A percentile compares a stretch with the other conserved stretches of the same genome.
Conservation (phyloP, 140 eudicot genomes). For the Flaveria floridana region DNA sequence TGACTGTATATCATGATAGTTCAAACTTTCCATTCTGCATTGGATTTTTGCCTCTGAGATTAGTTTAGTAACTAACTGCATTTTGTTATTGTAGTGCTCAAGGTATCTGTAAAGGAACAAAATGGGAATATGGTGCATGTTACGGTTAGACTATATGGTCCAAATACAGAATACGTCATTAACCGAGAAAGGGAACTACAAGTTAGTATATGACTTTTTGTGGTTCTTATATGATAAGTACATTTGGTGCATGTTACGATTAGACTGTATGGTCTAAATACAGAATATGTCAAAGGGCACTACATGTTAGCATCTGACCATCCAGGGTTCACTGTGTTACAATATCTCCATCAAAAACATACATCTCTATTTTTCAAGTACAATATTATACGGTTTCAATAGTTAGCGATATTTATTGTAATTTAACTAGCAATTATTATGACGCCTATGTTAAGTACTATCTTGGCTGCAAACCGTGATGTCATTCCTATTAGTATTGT, state of each 20-base stretch:
- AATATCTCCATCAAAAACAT: background rate
- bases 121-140: slow-evolving; percentile 50
- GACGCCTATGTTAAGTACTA: background rate
- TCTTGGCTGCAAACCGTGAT: background rate
- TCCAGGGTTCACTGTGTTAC: background rate
- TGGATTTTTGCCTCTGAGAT: background rate
- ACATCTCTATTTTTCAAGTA: background rate
- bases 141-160: slow-evolving; percentile 87
- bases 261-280: slow-evolving; percentile 88
- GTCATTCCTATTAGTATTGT: slow-evolving; percentile 3
- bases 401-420: background rate
- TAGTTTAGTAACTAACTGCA: slow-evolving; percentile 10
- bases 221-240: background rate
- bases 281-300: slow-evolving; percentile 87
- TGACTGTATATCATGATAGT: background rate
- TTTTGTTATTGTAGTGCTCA: slow-evolving; percentile 60
- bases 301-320: slow-evolving; percentile 48
- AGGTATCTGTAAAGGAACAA: slow-evolving; percentile 64
- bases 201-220: slow-evolving; percentile 42
- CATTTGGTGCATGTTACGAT: slow-evolving; percentile 49
- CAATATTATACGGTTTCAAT: background rate
- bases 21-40: slow-evolving; percentile 5
- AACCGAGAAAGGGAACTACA: slow-evolving; percentile 77
- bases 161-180: slow-evolving; percentile 94
- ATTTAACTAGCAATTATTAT: background rate